Conservation (phyloP, 176 grass and related monocot genomes). For the Oryza meyeriana region DNA sequence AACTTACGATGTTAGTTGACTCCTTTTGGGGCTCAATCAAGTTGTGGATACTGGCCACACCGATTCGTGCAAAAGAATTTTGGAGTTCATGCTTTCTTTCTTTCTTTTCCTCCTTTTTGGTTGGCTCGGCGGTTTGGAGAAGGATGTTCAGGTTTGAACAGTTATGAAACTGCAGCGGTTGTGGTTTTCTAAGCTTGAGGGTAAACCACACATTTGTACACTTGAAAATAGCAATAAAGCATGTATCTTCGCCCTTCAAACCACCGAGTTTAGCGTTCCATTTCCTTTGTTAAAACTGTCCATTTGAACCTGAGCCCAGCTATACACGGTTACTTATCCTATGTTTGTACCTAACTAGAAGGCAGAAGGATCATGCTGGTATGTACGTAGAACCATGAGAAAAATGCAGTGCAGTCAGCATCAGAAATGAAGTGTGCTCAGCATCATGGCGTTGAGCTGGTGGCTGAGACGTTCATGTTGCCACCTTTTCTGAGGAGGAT, state of each 20-base stretch:
- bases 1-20: neutral
- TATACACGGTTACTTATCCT: neutral
- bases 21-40: neutral
- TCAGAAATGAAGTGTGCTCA: neutral
- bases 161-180: neutral
- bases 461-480: neutral
- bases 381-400: neutral
- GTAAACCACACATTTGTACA: conserved; percentile 32
- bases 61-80: conserved; percentile 26
- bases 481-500: conserved; percentile 1
- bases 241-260: neutral
- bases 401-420: neutral
- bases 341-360: neutral
- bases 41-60: conserved; percentile 22
- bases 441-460: neutral
- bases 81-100: conserved; percentile 11
- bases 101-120: neutral
- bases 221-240: conserved; percentile 40
- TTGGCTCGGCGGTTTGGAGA: neutral
- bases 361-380: neutral
- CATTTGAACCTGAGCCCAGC: neutral
- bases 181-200: conserved; percentile 21
- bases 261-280: too few species aligned
- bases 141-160: neutral
- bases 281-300: neutral